These are phyloP conservation scores for Fusarium oxysporum DNA, from an alignment of 2,329 filamentous ascomycete genomes.

Conservation along the genomic window DNA sequence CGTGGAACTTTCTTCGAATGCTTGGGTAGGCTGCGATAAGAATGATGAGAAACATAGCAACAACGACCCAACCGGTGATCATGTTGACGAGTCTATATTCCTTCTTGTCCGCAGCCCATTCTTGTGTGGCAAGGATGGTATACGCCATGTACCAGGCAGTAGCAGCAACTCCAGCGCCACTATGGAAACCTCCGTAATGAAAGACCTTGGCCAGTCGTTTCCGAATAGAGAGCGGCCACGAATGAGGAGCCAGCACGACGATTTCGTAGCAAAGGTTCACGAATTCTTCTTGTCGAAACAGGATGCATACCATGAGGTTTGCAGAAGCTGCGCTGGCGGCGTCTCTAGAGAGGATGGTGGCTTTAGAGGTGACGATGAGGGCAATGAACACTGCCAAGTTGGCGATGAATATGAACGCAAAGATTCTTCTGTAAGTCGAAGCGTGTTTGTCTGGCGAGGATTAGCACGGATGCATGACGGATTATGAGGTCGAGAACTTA, in stretches of 20 bases:
- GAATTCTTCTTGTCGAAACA: constrained; percentile 18
- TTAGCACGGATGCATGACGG: accelerated
- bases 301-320: constrained; percentile 25
- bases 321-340: constrained; percentile 20
- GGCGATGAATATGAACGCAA: not conserved
- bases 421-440: constrained; percentile 9
- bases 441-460: not conserved
- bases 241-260: constrained; percentile 9
- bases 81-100: constrained; percentile 10
- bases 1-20: constrained; percentile 19
- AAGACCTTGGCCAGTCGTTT: constrained; percentile 12
- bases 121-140: constrained; percentile 8
- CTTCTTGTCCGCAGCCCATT: not conserved
- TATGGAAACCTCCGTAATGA: constrained; percentile 20
- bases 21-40: constrained; percentile 3
- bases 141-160: constrained; percentile 12
- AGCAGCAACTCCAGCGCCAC: constrained; percentile 17
- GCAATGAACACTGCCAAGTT: not conserved
- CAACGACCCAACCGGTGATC: constrained; percentile 15
- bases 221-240: constrained; percentile 1
- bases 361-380: not conserved
- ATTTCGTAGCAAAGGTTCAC: constrained; percentile 22
- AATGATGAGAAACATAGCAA: constrained; percentile 14
- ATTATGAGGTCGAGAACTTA: accelerated
- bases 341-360: not conserved